Evolutionary conservation across 2,329 filamentous ascomycete species (phyloP), one percentile per base, ranked within the genome.

Genomic region (Zymoseptoria crescenta): DNA sequence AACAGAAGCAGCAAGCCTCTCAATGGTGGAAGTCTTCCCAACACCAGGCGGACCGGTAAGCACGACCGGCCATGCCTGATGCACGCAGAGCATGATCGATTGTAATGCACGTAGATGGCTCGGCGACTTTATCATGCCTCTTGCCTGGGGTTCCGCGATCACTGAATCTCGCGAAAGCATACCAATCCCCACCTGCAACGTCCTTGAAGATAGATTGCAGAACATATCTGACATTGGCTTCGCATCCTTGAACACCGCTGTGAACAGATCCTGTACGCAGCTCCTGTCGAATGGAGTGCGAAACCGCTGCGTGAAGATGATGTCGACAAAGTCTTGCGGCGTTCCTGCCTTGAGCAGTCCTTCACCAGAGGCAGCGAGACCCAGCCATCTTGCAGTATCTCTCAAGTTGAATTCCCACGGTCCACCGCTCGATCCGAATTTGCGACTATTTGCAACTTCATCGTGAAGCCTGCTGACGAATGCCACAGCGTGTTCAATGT

Each of bases 321-420:
- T 82, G 62, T 91, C 83, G 16, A 96, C 79, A 73, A 95, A 96
- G 70, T 96, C 88, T 54, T 83, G 80, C 7, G 84, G 80, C 30
- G 77, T 77, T 1, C 83, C 83, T 27, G 82, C 81, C 27, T 80
- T 75, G 19, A 92, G 77, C 13, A 91, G 75, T 4, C 84, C 79
- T 50, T 86, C 80, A 1, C 80, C 71, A 0, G 83, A 83, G 9
- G 82, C 81, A 30, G 89, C 77, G 13, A 97, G 75, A 65, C 88
- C 83, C 53, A 96, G 77, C 93, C 93, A 97, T 61, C 93, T 83
- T 57, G 94, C 83, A 2, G 91, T 89, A 73, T 97, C 93, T 73
- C 91, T 87, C 64, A 99, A 77, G 69, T 96, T 99, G 72, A 96
- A 94, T 70, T 96, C 94, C 94, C 91, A 99, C 1, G 95, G 94